Evolutionary conservation across 2,329 filamentous ascomycete species (phyloP), one percentile per base, ranked within the genome.

Genomic region (Graphiopsis chlorocephala): DNA sequence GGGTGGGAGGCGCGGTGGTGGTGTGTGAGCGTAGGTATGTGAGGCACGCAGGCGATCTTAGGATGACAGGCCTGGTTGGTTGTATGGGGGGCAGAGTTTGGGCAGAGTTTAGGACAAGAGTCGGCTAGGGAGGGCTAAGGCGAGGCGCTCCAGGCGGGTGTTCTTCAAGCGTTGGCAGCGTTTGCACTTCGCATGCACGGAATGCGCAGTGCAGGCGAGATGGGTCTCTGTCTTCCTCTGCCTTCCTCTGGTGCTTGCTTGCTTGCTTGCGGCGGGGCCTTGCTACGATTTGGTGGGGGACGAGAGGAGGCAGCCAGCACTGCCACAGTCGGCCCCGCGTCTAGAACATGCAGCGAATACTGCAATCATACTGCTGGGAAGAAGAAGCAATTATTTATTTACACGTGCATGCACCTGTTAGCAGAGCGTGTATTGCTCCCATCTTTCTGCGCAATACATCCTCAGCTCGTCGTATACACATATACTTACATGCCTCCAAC

Each of bases 271-370:
- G 25, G 48, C 50, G 26, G 50, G 25, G 26, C 28, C 50, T 26
- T 2, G 8, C 14, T 25, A 17, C 25, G 15, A 28, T 28, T 52
- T 52, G 50, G 50, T 53, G 50, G 50, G 50, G 50, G 50, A 28
- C 48, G 12, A 52, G 23, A 28, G 10, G 28, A 53, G 23, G 50
- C 50, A 28, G 15, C 20, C 38, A n/a, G 50, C 50, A 53, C 50
- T 31, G 50, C 50, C 50, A 53, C 50, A 31, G 5, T 31, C 15
- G 17, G 14, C 15, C 38, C 10, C 25, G n/a, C 26, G 50, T 53
- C 50, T 53, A 53, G 50, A 53, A 53, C 50, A 29, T 29, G 50
- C 50, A 53, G 17, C 50, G 50, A 53, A 50, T 28, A n/a, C n/a
- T n/a, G n/a, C n/a, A 50, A 50, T 10, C 23, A 15, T 50, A 8